These are phyloP conservation scores for Exophiala dermatitidis DNA, from an alignment of 2,329 filamentous ascomycete genomes.

Conservation along the genomic window DNA sequence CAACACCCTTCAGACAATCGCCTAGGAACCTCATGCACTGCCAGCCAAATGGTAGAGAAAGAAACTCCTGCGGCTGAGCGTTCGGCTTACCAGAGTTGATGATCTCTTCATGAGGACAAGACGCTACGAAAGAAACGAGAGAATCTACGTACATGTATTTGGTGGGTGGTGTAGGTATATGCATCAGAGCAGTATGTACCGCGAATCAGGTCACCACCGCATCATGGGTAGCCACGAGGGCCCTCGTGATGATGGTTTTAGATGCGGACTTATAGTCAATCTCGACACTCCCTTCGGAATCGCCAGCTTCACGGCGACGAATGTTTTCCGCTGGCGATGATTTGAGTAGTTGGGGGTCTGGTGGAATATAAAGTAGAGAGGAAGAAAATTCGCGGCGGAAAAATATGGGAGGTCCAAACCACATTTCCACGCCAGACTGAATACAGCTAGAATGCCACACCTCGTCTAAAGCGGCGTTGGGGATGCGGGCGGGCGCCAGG, in stretches of 20 bases:
- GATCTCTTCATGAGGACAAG: slow-evolving; percentile 13
- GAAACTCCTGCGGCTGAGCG: slow-evolving; percentile 41
- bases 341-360: slow-evolving; percentile 64
- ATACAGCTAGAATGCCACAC: neutral
- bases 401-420: neutral
- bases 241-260: slow-evolving; percentile 81
- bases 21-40: slow-evolving; percentile 45
- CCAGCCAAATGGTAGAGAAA: slow-evolving; percentile 35
- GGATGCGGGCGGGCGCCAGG: neutral
- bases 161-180: neutral
- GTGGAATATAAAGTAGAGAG: slow-evolving; percentile 33
- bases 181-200: slow-evolving; percentile 44
- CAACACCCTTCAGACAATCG: slow-evolving; percentile 37
- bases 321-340: slow-evolving; percentile 55
- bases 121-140: slow-evolving; percentile 4
- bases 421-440: neutral
- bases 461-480: neutral
- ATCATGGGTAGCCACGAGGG: slow-evolving; percentile 53
- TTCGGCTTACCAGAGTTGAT: slow-evolving; percentile 46
- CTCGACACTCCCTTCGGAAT: slow-evolving; percentile 67
- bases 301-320: slow-evolving; percentile 53
- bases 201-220: slow-evolving; percentile 61
- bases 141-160: slow-evolving; percentile 4
- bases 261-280: slow-evolving; percentile 53
- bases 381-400: slow-evolving; percentile 32